Evolutionary conservation across 2,329 filamentous ascomycete genomes (phyloP).

Genomic region (Pyrenophora graminea): DNA sequence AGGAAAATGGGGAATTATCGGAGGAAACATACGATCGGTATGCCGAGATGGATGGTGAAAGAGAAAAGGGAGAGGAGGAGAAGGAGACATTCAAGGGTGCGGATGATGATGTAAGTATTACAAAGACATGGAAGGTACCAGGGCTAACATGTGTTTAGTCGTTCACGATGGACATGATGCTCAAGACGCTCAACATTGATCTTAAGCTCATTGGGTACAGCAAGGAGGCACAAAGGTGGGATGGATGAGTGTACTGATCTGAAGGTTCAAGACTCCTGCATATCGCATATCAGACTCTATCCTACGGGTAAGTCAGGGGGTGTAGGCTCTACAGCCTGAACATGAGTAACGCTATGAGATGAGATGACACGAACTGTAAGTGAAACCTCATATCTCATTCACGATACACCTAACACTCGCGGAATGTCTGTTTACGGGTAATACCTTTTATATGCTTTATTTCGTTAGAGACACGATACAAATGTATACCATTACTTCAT

Average conservation of each 20-base stretch:
- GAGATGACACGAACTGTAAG: not conserved
- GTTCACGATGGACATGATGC: slow-evolving; percentile 73
- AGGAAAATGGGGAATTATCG: slow-evolving; percentile 45
- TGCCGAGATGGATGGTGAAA: slow-evolving; percentile 43
- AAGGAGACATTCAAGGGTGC: slow-evolving; percentile 41
- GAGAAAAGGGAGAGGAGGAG: slow-evolving; percentile 49
- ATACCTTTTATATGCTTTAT: no score
- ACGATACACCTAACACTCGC: no score
- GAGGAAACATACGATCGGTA: slow-evolving; percentile 55
- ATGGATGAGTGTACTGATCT: slow-evolving; percentile 47
- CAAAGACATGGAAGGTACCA: not conserved
- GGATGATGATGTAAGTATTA: slow-evolving; percentile 46
- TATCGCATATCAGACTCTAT: not conserved
- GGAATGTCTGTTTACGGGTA: no score
- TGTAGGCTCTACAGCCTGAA: no score
- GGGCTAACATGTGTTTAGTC: slow-evolving; percentile 45
- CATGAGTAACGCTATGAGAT: not conserved
- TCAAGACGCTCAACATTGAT: slow-evolving; percentile 67
- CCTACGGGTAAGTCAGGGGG: no score
- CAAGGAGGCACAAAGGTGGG: slow-evolving; percentile 61
- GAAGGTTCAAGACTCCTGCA: not conserved
- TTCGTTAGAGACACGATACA: no score
- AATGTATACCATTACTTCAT: no score
- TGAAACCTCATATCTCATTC: no score
- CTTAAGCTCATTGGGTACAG: slow-evolving; percentile 67